Percentiles rank a stretch among this genome's conserved stretches.
Evolutionary conservation across 1,284 basidiomycete genomes (phyloP).

Genomic region (Moesziomyces globuligerus): DNA sequence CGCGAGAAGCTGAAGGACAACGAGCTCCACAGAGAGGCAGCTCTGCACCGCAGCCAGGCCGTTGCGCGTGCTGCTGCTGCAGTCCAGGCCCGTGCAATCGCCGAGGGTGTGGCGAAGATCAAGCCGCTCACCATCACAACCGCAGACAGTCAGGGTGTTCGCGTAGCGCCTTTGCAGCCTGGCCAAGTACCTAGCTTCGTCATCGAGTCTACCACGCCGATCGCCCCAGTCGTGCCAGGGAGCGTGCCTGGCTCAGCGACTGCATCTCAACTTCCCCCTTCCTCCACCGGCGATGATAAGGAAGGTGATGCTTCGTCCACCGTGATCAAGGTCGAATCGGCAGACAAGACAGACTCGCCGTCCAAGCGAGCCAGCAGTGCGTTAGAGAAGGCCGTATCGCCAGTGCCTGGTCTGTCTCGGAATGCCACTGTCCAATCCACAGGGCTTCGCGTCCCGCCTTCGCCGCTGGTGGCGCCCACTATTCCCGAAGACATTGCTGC

Average conservation of each 20-base stretch:
- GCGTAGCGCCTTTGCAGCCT: slow-evolving; percentile 41
- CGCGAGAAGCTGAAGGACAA: slow-evolving; percentile 36
- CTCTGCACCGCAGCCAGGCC: slow-evolving; percentile 34
- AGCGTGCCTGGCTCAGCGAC: slow-evolving; percentile 1
- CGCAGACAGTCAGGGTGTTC: slow-evolving; percentile 38
- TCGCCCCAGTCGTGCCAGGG: slow-evolving; percentile 13
- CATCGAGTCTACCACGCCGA: slow-evolving; percentile 36
- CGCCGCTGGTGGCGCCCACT: slow-evolving; percentile 25
- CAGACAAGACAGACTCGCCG: slow-evolving; percentile 16
- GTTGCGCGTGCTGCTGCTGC: slow-evolving; percentile 37
- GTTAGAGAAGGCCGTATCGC: slow-evolving; percentile 33
- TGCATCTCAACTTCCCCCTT: neutral
- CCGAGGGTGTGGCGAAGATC: slow-evolving; percentile 37
- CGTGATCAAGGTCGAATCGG: slow-evolving; percentile 15
- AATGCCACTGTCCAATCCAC: slow-evolving; percentile 22
- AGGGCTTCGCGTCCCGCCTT: slow-evolving; percentile 34
- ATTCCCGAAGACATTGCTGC: slow-evolving; percentile 23
- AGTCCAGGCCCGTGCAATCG: slow-evolving; percentile 38
- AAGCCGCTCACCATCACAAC: slow-evolving; percentile 41
- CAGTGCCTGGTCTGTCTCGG: slow-evolving; percentile 33
- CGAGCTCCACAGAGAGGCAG: slow-evolving; percentile 17
- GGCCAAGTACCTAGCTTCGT: slow-evolving; percentile 48
- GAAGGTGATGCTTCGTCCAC: slow-evolving; percentile 3
- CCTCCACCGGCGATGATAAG: neutral
- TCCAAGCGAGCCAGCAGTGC: slow-evolving; percentile 11